Evolutionary conservation across 1,284 basidiomycete species (phyloP), one percentile per base, ranked within the genome.

Genomic region (Omphalotus olearius): DNA sequence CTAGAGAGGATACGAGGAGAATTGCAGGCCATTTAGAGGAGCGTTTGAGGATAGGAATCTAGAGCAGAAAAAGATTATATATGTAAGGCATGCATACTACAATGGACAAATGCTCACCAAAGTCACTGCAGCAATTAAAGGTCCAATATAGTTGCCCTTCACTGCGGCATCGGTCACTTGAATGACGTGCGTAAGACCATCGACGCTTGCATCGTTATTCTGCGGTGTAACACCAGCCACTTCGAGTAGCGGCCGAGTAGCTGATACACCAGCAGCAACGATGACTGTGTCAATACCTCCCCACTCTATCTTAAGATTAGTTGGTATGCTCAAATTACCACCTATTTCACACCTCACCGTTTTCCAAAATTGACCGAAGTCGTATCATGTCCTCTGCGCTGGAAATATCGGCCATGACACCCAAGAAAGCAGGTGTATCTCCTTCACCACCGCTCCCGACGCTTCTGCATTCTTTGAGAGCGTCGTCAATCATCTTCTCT

Each of bases 191-290:
- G 78, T 68, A 6, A 87, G 69, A 11, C 78, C 83, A 35, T 78
- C 73, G 0, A 64, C 57, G 10, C 66, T 68, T 10, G 77, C 69
- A 43, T 80, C 68, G 5, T 64, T 58, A 17, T 39, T n/a, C 20
- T 28, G 41, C 13, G 45, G n/a, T 18, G 11, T 18, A 28, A 67
- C 73, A 0, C 85, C 85, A 9, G 90, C 86, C 4, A 91, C 70
- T 13, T 83, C 79, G 61, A 95, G 75, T 14, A 97, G 68, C 0
- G 93, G 89, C 43, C 81, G 80, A 1, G 93, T 75, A 2, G 92
- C 86, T 1, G 91, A 92, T 0, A 94, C 89, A 4, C 94, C 94
- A 6, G 93, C 93, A 49, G 83, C 80, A 50, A 97, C 82, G 42
- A 93, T 73, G 3, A 96, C 64, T 0, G 93, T 97, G 64, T 97